Evolutionary conservation across 2,329 filamentous ascomycete species (phyloP).

Genomic region (Bipolaris cookei): DNA sequence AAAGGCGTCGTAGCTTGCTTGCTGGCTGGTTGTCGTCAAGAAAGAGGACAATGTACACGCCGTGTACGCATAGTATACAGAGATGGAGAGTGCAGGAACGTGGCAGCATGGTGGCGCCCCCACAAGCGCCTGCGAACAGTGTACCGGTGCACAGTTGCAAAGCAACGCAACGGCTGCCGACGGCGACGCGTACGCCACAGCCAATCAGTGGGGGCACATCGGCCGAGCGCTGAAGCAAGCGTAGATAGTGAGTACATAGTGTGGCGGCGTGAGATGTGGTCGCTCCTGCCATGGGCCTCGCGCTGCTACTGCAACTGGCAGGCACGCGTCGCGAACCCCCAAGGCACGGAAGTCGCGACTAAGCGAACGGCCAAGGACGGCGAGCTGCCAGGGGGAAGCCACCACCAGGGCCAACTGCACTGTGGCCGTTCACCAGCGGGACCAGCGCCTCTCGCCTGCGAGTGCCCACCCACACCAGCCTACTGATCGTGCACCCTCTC

Average conservation of each 20-base stretch:
- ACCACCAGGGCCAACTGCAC: conserved; percentile 11
- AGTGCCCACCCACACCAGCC: conserved; percentile 11
- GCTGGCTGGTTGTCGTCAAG: too few species aligned
- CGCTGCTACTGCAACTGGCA: conserved; percentile 8
- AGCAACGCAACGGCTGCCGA: neutral
- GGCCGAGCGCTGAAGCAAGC: neutral
- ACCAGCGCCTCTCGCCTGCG: conserved; percentile 15
- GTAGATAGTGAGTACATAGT: neutral
- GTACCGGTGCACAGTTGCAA: neutral
- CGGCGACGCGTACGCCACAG: neutral
- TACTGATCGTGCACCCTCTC: conserved; percentile 9
- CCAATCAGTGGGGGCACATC: neutral
- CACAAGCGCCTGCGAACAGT: too few species aligned
- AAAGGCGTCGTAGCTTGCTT: too few species aligned
- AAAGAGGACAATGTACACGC: too few species aligned
- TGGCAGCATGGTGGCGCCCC: too few species aligned
- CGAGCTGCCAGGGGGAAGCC: neutral
- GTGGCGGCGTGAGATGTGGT: neutral
- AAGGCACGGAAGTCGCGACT: conserved; percentile 10
- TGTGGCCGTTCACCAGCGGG: conserved; percentile 9
- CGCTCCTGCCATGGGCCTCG: neutral
- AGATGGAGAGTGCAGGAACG: too few species aligned
- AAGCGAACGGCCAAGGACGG: conserved; percentile 14
- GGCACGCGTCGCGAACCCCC: conserved; percentile 3
- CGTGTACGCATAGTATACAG: too few species aligned